Conservation (phyloP, 225 moss, liverwort and hornwort genomes). For the Sphagnum tenellum region DNA sequence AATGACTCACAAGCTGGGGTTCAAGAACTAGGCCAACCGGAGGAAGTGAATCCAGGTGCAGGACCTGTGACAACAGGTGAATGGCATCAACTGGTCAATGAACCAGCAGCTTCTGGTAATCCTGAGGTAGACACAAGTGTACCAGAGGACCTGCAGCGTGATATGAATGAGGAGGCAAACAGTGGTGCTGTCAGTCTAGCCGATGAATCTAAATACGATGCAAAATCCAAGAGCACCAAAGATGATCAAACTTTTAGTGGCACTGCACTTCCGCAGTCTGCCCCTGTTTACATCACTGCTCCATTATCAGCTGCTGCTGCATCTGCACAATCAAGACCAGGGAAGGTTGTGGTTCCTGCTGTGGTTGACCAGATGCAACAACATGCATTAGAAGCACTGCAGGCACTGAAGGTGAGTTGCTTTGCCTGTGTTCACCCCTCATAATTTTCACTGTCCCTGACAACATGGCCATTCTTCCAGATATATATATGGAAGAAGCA, state of each 20-base stretch:
- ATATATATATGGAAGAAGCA: neutral
- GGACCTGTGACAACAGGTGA: too few species aligned
- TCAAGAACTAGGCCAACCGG: too few species aligned
- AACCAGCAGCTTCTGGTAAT: too few species aligned
- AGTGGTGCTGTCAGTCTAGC: neutral
- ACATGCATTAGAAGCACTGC: constrained; percentile 45
- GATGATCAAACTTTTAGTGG: constrained; percentile 20
- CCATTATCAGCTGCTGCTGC: constrained; percentile 49
- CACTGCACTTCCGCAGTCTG: constrained; percentile 27
- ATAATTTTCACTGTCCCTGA: neutral
- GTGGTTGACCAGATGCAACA: constrained; percentile 53
- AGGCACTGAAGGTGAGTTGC: constrained; percentile 42
- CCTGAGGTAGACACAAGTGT: too few species aligned
- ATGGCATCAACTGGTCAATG: too few species aligned
- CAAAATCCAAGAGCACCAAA: constrained; percentile 2
- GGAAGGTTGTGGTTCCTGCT: constrained; percentile 39
- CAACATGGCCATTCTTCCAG: neutral
- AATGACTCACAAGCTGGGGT: neutral
- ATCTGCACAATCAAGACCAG: constrained; percentile 24
- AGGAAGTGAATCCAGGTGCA: too few species aligned
- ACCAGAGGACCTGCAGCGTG: neutral
- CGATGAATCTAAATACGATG: neutral
- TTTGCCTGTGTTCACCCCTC: neutral
- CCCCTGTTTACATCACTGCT: constrained; percentile 26
- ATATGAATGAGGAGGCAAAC: neutral